Base-by-base conservation (phyloP, 192 early-diverging fungal genomes). In the Entomortierella lignicola region DNA sequence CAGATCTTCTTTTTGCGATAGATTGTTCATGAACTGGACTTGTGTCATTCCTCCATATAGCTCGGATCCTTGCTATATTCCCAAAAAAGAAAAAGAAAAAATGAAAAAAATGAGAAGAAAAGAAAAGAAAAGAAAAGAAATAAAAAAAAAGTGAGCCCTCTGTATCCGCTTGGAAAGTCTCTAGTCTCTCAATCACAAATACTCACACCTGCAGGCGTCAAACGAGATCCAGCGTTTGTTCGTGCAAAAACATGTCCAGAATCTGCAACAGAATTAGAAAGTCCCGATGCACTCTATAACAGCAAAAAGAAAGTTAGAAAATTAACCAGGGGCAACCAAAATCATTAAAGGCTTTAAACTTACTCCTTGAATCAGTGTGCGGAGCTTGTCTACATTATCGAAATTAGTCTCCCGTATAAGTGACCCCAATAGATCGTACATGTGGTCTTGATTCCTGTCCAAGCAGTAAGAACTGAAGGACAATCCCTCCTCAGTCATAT, bases 171-270 rank as follows among this genome's bases (percentile, higher is more conserved):
- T 10, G 34, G 10, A 10, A 37, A 37, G n/a, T n/a, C 34, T 37
- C 10, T 37, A 7, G 5, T 10, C 10, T 37, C 3, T 47, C 4
- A 11, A 15, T 47, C 4, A 47, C 12, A 12, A 47, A 11, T 47
- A 67, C 53, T 60, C 84, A 84, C 65, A 68, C 88, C 82, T 37
- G 87, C 84, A 31, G 90, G 89, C 1, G 90, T 85, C 73, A 90
- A 56, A 10, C 81, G 86, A 6, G 92, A 87, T 1, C 83, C 85
- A 8, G 94, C 92, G 62, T 94, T 86, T 1, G 87, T 85, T 52
- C 92, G 85, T 2, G 96, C 96, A 79, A 89, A 97, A 1, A 84
- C 67, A 69, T 98, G 97, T 21, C 97, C 97, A 29, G 86, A 89
- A 25, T 91, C 87, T 13, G 92, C 94, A 31, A 98, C 89, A 5